Conservation (phyloP, 768 basidiomycete species). For the Cyathus striatus region DNA sequence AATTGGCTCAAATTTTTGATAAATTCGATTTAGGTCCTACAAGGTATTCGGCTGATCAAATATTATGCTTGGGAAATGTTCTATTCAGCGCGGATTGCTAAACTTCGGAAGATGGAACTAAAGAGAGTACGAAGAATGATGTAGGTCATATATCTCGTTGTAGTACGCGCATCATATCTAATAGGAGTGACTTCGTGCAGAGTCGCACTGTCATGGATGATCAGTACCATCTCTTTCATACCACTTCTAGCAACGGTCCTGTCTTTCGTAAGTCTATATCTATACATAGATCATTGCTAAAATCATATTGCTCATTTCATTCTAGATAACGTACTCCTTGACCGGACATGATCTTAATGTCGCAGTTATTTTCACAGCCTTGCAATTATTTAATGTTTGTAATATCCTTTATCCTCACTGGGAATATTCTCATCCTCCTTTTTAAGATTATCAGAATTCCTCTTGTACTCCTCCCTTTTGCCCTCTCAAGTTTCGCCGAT, state of each 20-base stretch:
- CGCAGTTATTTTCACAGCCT: conserved; percentile 35
- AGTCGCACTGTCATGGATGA: conserved; percentile 17
- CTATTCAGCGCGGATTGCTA: conserved; percentile 28
- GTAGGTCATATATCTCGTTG: conserved; percentile 10
- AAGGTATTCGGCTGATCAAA: conserved; percentile 52
- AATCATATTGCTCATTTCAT: neutral
- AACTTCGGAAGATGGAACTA: conserved; percentile 25
- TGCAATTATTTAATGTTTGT: conserved; percentile 44
- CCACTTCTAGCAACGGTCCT: conserved; percentile 38
- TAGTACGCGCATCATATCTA: neutral
- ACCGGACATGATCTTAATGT: conserved; percentile 39
- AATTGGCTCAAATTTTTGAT: no score
- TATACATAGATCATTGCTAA: neutral
- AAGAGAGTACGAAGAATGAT: conserved; percentile 19
- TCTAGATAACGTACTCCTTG: conserved; percentile 49
- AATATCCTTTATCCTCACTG: neutral
- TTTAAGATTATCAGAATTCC: conserved; percentile 43
- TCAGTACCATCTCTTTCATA: conserved; percentile 33
- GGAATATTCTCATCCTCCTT: neutral
- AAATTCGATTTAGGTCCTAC: conserved; percentile 36
- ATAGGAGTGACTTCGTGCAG: conserved; percentile 13
- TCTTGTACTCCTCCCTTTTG: conserved; percentile 39
- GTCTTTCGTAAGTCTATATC: conserved; percentile 32
- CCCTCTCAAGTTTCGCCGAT: conserved; percentile 35
- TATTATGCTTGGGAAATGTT: conserved; percentile 44